These are phyloP conservation scores for Fragilaria crotonensis DNA, from an alignment of 108 stramenopile species.

Conservation along the genomic window DNA sequence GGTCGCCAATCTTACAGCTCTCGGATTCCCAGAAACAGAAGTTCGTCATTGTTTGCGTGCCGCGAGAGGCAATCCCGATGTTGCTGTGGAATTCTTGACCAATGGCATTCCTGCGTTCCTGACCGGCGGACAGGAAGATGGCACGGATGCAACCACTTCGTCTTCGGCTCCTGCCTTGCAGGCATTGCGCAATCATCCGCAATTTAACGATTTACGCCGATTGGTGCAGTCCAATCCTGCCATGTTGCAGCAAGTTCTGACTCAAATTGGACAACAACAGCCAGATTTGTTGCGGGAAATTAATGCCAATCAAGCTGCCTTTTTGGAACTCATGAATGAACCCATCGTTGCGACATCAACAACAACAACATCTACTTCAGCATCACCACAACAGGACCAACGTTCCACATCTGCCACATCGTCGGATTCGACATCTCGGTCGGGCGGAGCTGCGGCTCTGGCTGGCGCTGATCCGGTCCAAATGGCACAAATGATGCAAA, in stretches of 20 bases:
- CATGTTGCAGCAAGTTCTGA: conserved; percentile 78
- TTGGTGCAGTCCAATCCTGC: conserved; percentile 91
- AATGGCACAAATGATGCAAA: conserved; percentile 77
- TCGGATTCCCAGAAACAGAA: conserved; percentile 85
- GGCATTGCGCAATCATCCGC: conserved; percentile 87
- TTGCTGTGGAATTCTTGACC: conserved; percentile 96
- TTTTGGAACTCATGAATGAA: conserved; percentile 97
- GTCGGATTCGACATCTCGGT: background rate
- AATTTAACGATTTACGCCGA: conserved; percentile 86
- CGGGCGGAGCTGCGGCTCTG: conserved; percentile 15
- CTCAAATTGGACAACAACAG: conserved; percentile 88
- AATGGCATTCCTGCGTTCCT: conserved; percentile 91
- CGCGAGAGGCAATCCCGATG: conserved; percentile 88
- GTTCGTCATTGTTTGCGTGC: conserved; percentile 87
- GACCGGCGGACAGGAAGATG: conserved; percentile 24
- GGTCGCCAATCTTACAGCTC: conserved; percentile 63
- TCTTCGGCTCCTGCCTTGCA: conserved; percentile 42
- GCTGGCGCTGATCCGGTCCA: conserved; percentile 58
- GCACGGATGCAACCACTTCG: too few species aligned
- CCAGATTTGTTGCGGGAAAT: conserved; percentile 88
- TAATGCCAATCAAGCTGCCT: conserved; percentile 89
- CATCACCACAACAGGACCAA: too few species aligned
- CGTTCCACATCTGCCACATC: too few species aligned
- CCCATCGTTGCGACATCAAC: conserved; percentile 76
- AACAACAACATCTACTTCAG: conserved; percentile 16